Conservation (phyloP, 495 filamentous ascomycete genomes). For the Penicillium fimorum region DNA sequence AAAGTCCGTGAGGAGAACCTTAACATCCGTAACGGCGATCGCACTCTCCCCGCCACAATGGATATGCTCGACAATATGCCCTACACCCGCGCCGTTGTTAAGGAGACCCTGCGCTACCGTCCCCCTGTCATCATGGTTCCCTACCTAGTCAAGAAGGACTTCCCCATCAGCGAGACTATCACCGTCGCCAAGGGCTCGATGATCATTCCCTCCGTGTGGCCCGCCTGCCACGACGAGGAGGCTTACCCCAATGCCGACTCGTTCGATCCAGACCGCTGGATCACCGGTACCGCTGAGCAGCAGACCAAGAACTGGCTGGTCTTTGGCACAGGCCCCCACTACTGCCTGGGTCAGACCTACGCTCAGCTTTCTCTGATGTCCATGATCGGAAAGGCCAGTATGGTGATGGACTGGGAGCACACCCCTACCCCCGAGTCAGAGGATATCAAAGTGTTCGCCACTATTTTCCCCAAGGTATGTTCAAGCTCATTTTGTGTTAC, state of each 20-base stretch:
- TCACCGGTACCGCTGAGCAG: slow-evolving; percentile 84
- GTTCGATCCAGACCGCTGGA: slow-evolving; percentile 88
- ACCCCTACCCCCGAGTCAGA: slow-evolving; percentile 76
- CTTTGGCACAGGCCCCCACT: slow-evolving; percentile 94
- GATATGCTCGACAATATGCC: slow-evolving; percentile 84
- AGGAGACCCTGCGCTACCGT: slow-evolving; percentile 91
- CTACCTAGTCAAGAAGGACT: slow-evolving; percentile 90
- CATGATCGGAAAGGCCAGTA: slow-evolving; percentile 92
- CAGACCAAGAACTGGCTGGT: slow-evolving; percentile 96
- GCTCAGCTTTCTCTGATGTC: slow-evolving; percentile 85
- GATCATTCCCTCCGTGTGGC: slow-evolving; percentile 88
- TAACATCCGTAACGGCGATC: slow-evolving; percentile 72
- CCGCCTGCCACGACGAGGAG: slow-evolving; percentile 89
- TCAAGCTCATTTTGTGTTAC: background rate
- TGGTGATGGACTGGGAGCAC: slow-evolving; percentile 90
- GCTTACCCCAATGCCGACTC: slow-evolving; percentile 85
- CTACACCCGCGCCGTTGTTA: slow-evolving; percentile 90
- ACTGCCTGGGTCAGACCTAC: slow-evolving; percentile 94
- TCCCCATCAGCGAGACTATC: slow-evolving; percentile 86
- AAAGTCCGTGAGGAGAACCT: slow-evolving; percentile 92
- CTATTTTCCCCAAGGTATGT: slow-evolving; percentile 92
- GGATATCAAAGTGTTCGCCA: slow-evolving; percentile 97
- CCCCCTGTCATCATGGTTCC: slow-evolving; percentile 98
- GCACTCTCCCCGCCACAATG: slow-evolving; percentile 65
- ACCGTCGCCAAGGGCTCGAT: slow-evolving; percentile 92